Evolutionary conservation across 1,284 basidiomycete genomes (phyloP).

Genomic region (Anthracocystis panici-leucophaei): DNA sequence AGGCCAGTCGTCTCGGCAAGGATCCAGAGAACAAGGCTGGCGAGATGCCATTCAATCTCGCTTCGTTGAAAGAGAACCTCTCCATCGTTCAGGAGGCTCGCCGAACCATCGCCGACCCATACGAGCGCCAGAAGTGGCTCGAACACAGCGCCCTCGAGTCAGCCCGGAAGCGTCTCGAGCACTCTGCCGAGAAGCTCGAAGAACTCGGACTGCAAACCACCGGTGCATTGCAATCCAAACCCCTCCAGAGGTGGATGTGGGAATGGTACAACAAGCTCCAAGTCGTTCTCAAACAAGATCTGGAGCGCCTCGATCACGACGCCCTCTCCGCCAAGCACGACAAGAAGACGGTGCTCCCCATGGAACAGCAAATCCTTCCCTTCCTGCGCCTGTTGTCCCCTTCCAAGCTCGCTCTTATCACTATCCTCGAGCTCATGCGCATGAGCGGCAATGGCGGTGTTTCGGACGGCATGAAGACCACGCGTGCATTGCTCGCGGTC

Average conservation of each 20-base stretch:
- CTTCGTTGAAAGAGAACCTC: conserved; percentile 60
- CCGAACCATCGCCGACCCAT: conserved; percentile 51
- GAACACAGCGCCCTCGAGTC: conserved; percentile 66
- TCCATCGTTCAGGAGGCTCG: conserved; percentile 61
- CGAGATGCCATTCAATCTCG: conserved; percentile 63
- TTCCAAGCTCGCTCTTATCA: conserved; percentile 86
- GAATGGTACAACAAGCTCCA: conserved; percentile 65
- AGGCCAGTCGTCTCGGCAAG: conserved; percentile 35
- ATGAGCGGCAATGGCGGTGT: conserved; percentile 82
- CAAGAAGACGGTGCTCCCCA: conserved; percentile 15
- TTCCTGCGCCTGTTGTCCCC: conserved; percentile 83
- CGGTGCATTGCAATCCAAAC: conserved; percentile 52
- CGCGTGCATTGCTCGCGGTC: conserved; percentile 83
- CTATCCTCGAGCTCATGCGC: conserved; percentile 90
- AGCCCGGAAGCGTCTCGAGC: conserved; percentile 62
- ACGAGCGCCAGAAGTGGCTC: conserved; percentile 68
- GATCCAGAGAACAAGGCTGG: conserved; percentile 31
- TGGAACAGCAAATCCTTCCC: conserved; percentile 70
- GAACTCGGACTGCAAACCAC: conserved; percentile 57
- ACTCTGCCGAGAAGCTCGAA: conserved; percentile 57
- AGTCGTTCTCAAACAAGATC: conserved; percentile 44
- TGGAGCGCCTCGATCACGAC: conserved; percentile 39
- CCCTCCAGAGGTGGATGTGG: conserved; percentile 69
- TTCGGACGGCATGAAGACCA: conserved; percentile 88
- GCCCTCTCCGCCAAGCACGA: conserved; percentile 8